These are phyloP conservation scores for Lupinus albus DNA, from an alignment of 306 rosid species.

Conservation along the genomic window DNA sequence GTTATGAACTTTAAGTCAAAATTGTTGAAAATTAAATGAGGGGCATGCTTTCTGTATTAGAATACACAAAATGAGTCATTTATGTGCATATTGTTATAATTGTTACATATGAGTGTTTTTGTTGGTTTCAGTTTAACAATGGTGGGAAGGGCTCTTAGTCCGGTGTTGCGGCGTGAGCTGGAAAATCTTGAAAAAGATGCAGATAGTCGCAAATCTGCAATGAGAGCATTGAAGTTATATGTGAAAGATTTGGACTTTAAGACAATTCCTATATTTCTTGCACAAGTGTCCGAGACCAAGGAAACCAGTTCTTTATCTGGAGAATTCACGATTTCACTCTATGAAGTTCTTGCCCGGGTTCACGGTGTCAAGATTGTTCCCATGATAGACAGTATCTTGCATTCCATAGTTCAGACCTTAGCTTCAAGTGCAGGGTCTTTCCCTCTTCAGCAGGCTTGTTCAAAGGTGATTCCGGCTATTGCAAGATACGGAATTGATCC, in stretches of 20 bases:
- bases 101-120: conserved; percentile 4
- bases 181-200: conserved; percentile 80
- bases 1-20: conserved; percentile 9
- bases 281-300: conserved; percentile 84
- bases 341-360: conserved; percentile 86
- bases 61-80: neutral
- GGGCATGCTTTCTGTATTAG: neutral
- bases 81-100: neutral
- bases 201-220: conserved; percentile 77
- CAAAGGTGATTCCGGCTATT: conserved; percentile 82
- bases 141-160: conserved; percentile 71
- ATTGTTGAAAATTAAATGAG: neutral
- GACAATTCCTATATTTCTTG: conserved; percentile 81
- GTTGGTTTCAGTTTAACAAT: conserved; percentile 47
- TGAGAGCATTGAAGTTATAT: conserved; percentile 73
- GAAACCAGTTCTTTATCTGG: conserved; percentile 72
- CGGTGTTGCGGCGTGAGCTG: conserved; percentile 61
- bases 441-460: conserved; percentile 90
- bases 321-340: conserved; percentile 78
- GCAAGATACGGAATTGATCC: conserved; percentile 93
- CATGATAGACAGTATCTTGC: conserved; percentile 69
- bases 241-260: conserved; percentile 78
- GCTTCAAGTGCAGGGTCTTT: conserved; percentile 85
- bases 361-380: conserved; percentile 85
- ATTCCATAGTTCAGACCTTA: conserved; percentile 72